These are phyloP conservation scores for Madurella fahalii DNA, from an alignment of 2,329 filamentous ascomycete species.

Conservation along the genomic window DNA sequence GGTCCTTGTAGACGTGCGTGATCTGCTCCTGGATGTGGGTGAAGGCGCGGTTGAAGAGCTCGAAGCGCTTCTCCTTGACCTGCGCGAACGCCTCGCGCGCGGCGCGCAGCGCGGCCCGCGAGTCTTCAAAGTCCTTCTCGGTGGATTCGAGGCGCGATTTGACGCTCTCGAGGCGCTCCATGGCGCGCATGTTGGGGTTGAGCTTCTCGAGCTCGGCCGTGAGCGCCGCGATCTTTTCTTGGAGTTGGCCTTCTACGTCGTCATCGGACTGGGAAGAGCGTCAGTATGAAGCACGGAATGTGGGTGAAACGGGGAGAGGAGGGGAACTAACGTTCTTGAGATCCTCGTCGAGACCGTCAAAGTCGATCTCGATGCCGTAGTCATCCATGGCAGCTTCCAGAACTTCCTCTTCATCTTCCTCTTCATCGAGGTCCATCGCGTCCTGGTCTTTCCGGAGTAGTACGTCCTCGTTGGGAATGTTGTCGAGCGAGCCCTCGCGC, in stretches of 20 bases:
- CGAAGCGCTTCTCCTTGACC: slow-evolving; percentile 76
- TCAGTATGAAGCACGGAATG: slow-evolving; percentile 28
- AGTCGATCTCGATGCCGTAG: slow-evolving; percentile 88
- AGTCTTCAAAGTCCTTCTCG: slow-evolving; percentile 84
- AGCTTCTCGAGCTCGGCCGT: slow-evolving; percentile 84
- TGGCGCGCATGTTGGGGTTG: slow-evolving; percentile 93
- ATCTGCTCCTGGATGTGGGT: slow-evolving; percentile 94
- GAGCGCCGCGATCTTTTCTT: slow-evolving; percentile 71
- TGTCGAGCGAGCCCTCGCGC: slow-evolving; percentile 70
- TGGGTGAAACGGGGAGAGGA: background rate
- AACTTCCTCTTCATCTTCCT: slow-evolving; percentile 57
- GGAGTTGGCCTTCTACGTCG: slow-evolving; percentile 68
- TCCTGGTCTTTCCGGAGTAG: slow-evolving; percentile 74
- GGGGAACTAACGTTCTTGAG: slow-evolving; percentile 63
- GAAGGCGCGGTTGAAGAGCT: slow-evolving; percentile 94
- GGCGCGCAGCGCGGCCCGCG: slow-evolving; percentile 64
- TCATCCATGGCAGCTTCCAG: slow-evolving; percentile 70
- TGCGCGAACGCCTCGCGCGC: slow-evolving; percentile 58
- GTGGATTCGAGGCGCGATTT: slow-evolving; percentile 77
- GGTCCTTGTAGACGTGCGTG: slow-evolving; percentile 86
- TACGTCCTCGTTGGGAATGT: slow-evolving; percentile 81
- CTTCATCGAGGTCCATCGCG: slow-evolving; percentile 80
- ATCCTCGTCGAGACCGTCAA: slow-evolving; percentile 75
- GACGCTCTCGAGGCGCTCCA: slow-evolving; percentile 83
- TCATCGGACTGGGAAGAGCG: slow-evolving; percentile 54